Evolutionary conservation across 75 land plant species (phyloP), one percentile per base, ranked within the genome.

Genomic region (Larix kaempferi): DNA sequence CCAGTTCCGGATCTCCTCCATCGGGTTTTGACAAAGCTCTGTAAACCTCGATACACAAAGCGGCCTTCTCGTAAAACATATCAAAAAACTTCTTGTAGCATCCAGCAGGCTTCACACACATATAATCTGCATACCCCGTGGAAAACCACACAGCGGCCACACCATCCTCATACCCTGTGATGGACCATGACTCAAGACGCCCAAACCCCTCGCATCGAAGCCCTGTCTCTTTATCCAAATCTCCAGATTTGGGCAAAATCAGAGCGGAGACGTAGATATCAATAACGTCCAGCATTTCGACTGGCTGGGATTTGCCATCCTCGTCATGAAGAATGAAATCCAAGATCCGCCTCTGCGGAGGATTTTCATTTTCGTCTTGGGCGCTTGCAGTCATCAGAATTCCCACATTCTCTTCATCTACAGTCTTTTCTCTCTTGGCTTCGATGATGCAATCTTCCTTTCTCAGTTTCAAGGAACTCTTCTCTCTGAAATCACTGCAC

Each of bases 81-180:
- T 86, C 89, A 88, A 80, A 94, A 26, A 80, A 80, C n/a, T 77
- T 92, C 78, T 86, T 94, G 82, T 96, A 96, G 37, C 64, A 72
- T 11, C 83, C 77, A 39, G 91, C 80, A 54, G 99, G 97, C 71
- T 92, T 94, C 15, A 87, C 44, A 44, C 97, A 96, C 13, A 83
- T 78, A 82, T 94, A 96, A 64, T 96, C 94, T 41, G 94, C 90
- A 60, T 23, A 19, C 41, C 86, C 94, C 8, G 99, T 91, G 1
- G 86, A 85, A 6, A 91, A 41, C 91, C 89, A 91, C 37, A 96
- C 78, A 4, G 82, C 80, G 0, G 96, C 88, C 17, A 72, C 59
- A 1, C 94, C 94, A 74, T 93, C 91, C 66, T 94, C 99, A 85
- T 91, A 96, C 19, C 96, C 96, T 66, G 92, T 86, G 14, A 96